Base-by-base conservation (phyloP, 73 alveolate species). In the Tetrahymena malaccensis region DNA sequence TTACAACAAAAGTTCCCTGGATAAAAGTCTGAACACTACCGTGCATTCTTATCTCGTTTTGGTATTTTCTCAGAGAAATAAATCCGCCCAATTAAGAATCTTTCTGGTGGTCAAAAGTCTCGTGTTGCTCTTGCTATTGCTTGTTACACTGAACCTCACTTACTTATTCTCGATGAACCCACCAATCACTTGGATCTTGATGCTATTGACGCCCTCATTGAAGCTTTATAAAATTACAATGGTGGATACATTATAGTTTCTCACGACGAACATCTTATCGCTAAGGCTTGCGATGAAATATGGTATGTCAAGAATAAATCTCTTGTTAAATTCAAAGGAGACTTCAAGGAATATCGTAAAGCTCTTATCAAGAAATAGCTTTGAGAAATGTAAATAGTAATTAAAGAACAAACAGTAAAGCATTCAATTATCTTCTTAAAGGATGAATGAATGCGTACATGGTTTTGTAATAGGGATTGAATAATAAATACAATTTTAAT, bases 121-220 rank as follows among this genome's bases (percentile, higher is more conserved):
- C 96, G 99, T 94, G 99, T 99, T 15, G 99, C 99, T 19, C 98
- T 99, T 93, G 99, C 99, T 33, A 95, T 98, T 96, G 97, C 98
- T 50, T 96, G 99, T 94, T 97, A 98, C 98, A 94, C 89, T 57
- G 98, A 98, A 97, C 99, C 99, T 17, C 99, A 99, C 96, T 96
- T 99, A 84, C 97, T 99, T 55, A 96, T 98, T 94, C 96, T 99
- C 98, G 99, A 99, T 96, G 99, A 99, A 98, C 99, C 99, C 34
- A 99, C 99, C 19, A 99, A 99, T 96, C 99, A 99, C 95, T 96
- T 99, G 97, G 99, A 99, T 97, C 97, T 99, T 95, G 99, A 99
- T 94, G 99, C 99, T 89, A 98, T 99, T 95, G 99, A 98, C 96
- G 99, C 99, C 55, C 98, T 99, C 94, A 96, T 97, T 94, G 99